Evolutionary conservation across 306 rosid genomes (phyloP).

Genomic region (Arachis hypogaea): DNA sequence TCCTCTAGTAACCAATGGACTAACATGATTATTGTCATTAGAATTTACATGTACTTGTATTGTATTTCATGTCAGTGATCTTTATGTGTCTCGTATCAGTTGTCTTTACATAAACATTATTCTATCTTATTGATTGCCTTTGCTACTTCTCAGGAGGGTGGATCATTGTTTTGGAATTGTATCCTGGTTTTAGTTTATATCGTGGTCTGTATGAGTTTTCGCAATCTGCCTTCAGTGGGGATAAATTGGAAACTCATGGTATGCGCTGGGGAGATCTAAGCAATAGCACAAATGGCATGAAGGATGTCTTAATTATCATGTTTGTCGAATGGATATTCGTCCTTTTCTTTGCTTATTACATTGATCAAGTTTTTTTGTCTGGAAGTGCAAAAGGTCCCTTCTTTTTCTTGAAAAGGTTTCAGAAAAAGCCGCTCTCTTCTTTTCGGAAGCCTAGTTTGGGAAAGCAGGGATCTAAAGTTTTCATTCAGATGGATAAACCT

Average conservation of each 20-base stretch:
- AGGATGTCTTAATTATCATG: constrained; percentile 67
- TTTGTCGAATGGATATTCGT: constrained; percentile 69
- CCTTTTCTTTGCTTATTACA: constrained; percentile 63
- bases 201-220: constrained; percentile 83
- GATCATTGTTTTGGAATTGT: constrained; percentile 76
- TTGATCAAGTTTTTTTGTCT: constrained; percentile 64
- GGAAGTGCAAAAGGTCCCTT: constrained; percentile 70
- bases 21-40: constrained; percentile 15
- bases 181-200: constrained; percentile 78
- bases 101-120: constrained; percentile 18
- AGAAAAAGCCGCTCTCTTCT: constrained; percentile 53
- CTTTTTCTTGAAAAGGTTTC: constrained; percentile 57
- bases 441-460: constrained; percentile 58
- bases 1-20: constrained; percentile 19
- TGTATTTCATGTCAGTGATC: constrained; percentile 13
- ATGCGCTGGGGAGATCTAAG: constrained; percentile 80
- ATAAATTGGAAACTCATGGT: constrained; percentile 62
- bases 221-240: constrained; percentile 54
- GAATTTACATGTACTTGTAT: constrained; percentile 2
- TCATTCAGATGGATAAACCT: constrained; percentile 72
- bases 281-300: constrained; percentile 68
- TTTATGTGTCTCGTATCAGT: constrained; percentile 21
- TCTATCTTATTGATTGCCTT: constrained; percentile 25
- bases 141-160: constrained; percentile 53
- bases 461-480: constrained; percentile 68